Percentiles rank a stretch among this genome's conserved stretches.
These are phyloP conservation scores for Trypanosoma avium DNA, from an alignment of 208 protist species.

Conservation along the genomic window DNA sequence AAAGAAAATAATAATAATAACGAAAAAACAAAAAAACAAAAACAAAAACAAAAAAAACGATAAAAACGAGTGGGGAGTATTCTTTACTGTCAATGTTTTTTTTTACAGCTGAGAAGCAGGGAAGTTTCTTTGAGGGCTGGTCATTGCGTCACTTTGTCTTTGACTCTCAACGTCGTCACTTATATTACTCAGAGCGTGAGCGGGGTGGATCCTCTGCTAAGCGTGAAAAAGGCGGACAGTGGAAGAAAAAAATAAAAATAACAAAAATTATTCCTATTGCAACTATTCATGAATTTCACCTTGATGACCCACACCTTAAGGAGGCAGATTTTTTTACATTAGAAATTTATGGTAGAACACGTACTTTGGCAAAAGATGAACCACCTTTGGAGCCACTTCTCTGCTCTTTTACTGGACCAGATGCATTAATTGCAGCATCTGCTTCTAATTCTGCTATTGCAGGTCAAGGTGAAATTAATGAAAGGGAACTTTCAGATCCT, in stretches of 20 bases:
- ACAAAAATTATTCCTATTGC: constrained; percentile 41
- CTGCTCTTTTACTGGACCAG: no score
- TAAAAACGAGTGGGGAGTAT: no score
- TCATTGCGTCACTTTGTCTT: constrained; percentile 54
- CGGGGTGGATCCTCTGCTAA: neutral
- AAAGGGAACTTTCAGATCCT: no score
- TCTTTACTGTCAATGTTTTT: constrained; percentile 65
- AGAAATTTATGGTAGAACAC: constrained; percentile 51
- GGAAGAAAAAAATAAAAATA: constrained; percentile 77
- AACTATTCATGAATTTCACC: constrained; percentile 46
- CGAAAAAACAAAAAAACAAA: no score
- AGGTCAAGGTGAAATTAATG: no score
- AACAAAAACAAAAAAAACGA: no score
- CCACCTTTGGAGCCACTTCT: constrained; percentile 47
- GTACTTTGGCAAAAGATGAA: constrained; percentile 38
- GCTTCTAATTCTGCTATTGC: no score
- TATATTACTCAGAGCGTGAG: constrained; percentile 52
- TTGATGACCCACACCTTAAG: constrained; percentile 48
- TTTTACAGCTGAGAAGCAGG: constrained; percentile 54
- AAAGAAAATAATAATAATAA: no score
- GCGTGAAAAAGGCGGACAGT: constrained; percentile 23
- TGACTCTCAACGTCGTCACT: constrained; percentile 62
- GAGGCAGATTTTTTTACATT: constrained; percentile 65
- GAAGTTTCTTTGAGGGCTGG: constrained; percentile 49
- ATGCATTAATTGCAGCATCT: no score